Percentiles rank a stretch among this genome's conserved stretches.
Evolutionary conservation across 2,329 filamentous ascomycete species (phyloP).

Genomic region (Macrophomina tecta): DNA sequence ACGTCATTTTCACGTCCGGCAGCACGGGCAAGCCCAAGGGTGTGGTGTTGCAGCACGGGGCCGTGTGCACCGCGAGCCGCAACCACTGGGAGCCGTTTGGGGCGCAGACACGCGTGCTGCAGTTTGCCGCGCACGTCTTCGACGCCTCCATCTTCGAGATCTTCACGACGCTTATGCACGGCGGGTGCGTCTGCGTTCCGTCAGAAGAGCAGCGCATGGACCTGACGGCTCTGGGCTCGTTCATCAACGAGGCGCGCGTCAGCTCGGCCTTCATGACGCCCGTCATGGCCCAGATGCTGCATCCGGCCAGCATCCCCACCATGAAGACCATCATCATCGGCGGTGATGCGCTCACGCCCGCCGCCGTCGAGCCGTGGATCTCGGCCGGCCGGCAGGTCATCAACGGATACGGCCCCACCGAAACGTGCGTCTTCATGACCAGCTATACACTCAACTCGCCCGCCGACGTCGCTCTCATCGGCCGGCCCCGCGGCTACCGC

Average conservation of each 20-base stretch:
- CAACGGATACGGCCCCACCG: conserved; percentile 45
- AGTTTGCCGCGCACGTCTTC: conserved; percentile 58
- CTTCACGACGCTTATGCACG: conserved; percentile 58
- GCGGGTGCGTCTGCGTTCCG: conserved; percentile 61
- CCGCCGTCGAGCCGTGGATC: background rate
- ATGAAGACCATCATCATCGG: conserved; percentile 46
- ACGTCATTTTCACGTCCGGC: conserved; percentile 36
- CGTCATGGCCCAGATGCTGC: conserved; percentile 44
- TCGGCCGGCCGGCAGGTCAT: conserved; percentile 36
- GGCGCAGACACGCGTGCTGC: conserved; percentile 24
- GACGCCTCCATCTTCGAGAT: conserved; percentile 63
- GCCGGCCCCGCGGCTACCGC: background rate
- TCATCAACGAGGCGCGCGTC: conserved; percentile 36
- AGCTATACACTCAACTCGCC: background rate
- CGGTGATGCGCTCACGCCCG: conserved; percentile 39
- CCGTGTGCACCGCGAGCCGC: conserved; percentile 39
- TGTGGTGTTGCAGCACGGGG: conserved; percentile 40
- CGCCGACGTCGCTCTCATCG: background rate
- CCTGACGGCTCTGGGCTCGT: background rate
- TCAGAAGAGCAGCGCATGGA: conserved; percentile 59
- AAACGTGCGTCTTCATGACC: background rate
- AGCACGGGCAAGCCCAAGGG: conserved; percentile 37
- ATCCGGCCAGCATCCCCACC: conserved; percentile 45
- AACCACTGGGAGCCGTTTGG: background rate
- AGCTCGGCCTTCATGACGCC: conserved; percentile 46